Evolutionary conservation across 169 alveolate genomes (phyloP), one percentile per base, ranked within the genome.

Genomic region (Ichthyophthirius multifiliis): DNA sequence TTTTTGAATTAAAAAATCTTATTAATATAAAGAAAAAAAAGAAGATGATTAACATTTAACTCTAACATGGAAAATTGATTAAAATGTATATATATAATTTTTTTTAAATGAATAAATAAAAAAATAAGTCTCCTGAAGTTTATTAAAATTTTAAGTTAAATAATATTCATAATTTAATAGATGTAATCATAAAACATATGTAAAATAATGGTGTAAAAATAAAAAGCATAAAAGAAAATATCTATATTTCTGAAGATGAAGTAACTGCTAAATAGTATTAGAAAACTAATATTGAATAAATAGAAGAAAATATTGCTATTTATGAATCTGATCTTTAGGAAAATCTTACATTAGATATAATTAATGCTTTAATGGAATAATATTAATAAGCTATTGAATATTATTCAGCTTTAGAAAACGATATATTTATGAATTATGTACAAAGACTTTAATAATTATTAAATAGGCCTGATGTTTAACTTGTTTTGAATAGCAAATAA

Each of bases 381-480:
- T 55, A 55, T 23, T 55, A 55, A 55, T 27, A 55, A 55, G 71
- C 71, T 18, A 55, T 55, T 27, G 71, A 55, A 55, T 55, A 20
- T 7, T 55, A 20, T 7, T 55, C 71, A 3, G 71, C 71, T 10
- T 13, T 55, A 0, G 71, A 55, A 55, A 39, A 55, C 31, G 71
- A 55, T 10, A 55, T 34, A 55, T 55, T 55, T 55, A 55, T 55
- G 71, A 10, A 39, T 55, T 55, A 55, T 27, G 71, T 55, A 10
- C 31, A 55, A 27, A 55, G 31, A 10, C 31, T 55, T 12, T 27
- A 55, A 55, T 34, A 55, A 27, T 7, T 55, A 16, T 23, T 55
- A 10, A 55, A 55, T 27, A 55, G 71, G 31, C 31, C 23, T 27
- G 71, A 55, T 55, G 71, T 55, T 23, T 27, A 55, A 39, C 71